Conservation (phyloP, 441 rosid genomes). For the Gossypium armourianum region DNA sequence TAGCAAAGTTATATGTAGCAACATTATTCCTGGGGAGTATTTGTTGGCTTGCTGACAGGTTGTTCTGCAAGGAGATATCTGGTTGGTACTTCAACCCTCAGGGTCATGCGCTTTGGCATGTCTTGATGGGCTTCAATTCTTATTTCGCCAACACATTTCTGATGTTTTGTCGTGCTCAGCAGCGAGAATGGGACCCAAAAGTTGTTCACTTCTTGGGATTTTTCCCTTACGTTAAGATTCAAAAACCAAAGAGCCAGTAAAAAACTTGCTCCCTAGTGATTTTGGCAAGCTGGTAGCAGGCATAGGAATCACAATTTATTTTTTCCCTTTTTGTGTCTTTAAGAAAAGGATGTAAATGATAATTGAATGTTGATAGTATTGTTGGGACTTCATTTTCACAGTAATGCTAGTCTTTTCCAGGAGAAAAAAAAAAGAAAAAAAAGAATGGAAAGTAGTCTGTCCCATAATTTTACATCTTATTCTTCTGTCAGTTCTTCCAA, state of each 20-base stretch:
- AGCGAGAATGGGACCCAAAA: conserved; percentile 61
- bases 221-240: conserved; percentile 64
- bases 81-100: conserved; percentile 60
- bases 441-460: not conserved
- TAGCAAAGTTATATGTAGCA: conserved; percentile 58
- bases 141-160: conserved; percentile 71
- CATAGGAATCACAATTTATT: not conserved
- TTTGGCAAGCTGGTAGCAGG: conserved; percentile 1
- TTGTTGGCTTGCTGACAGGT: conserved; percentile 65
- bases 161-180: conserved; percentile 90
- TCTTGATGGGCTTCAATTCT: conserved; percentile 72
- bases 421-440: not conserved
- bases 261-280: not conserved
- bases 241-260: conserved; percentile 62
- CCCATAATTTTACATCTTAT: not conserved
- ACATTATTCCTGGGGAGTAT: conserved; percentile 44
- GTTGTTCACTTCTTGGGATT: conserved; percentile 45
- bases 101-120: conserved; percentile 81
- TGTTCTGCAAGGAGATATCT: conserved; percentile 46
- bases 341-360: conserved; percentile 7
- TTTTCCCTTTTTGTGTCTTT: not conserved
- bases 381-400: not conserved
- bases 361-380: not conserved
- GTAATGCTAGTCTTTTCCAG: not conserved
- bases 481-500: not conserved